Base-by-base conservation (phyloP, 805 yeast genomes). In the Cyberlindnera japonica region DNA sequence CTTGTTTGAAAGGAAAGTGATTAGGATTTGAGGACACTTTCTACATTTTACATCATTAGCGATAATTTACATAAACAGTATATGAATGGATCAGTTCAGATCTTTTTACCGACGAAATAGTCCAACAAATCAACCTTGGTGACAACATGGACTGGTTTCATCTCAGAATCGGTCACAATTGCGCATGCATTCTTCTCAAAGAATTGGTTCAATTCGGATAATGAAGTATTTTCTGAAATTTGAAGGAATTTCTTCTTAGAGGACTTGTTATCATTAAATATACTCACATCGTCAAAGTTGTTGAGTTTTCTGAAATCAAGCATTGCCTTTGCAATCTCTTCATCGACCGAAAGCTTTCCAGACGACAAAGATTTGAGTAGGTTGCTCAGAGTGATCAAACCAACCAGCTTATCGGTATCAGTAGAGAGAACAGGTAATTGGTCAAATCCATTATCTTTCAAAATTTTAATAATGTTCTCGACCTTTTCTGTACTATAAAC, bases 111-210 rank as follows among this genome's bases (percentile, higher is more conserved):
- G 23, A 54, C 48, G 26, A 68, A 59, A 50, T 66, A 69, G 45
- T 83, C 75, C 54, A 86, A 70, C 61, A 86, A 71, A 63, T 86
- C 95, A 57, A 86, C 91, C 71, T 86, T 86, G 45, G 95, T 86
- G 43, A 85, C 95, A 44, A 86, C 81, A 61, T 86, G 91, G 34
- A 84, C 72, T 35, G 95, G 93, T 56, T 74, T 81, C 57, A 73
- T 69, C 29, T 80, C 79, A 5, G 63, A 65, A 55, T 83, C 90
- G 34, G 95, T 85, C 43, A 86, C 84, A 53, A 86, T 76, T 26
- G 93, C 95, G 50, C 85, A 79, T 11, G 95, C 83, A 64, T 84
- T 81, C 56, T 81, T 84, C 68, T 86, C 95, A 54, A 86, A 86
- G 65, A 86, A 86, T 56, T 74, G 73, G 68, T 81, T 83, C 63